phyloP scores from a whole-genome alignment of 140 eudicot species.

The Stevia rebaudiana region DNA sequence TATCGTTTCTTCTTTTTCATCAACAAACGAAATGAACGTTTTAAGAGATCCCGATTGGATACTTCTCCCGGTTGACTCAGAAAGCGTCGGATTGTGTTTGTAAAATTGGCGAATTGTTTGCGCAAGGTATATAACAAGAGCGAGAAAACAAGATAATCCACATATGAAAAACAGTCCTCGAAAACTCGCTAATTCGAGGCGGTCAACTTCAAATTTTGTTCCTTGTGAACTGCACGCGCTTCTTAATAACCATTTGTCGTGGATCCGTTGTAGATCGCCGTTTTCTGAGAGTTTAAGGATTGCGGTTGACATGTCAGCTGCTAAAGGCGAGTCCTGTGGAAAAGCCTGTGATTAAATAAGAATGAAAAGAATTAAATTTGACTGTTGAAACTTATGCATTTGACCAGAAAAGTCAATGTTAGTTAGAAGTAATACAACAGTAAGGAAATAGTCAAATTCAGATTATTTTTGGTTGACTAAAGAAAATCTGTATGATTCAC shows the following conservation, averaged over 20 bases:
- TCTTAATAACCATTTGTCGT: slow-evolving; percentile 71
- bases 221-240: slow-evolving; percentile 68
- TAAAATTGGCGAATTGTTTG: slow-evolving; percentile 29
- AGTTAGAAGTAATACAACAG: not conserved
- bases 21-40: slow-evolving; percentile 54
- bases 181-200: slow-evolving; percentile 62
- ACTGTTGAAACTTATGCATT: not conserved
- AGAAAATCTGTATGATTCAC: not conserved
- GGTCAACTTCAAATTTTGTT: slow-evolving; percentile 48
- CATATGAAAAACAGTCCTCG: slow-evolving; percentile 57
- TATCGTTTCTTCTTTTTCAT: slow-evolving; percentile 57
- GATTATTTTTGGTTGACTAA: not conserved
- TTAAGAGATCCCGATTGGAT: slow-evolving; percentile 40
- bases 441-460: not conserved
- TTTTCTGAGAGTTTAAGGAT: slow-evolving; percentile 62
- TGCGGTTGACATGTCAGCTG: slow-evolving; percentile 80
- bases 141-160: slow-evolving; percentile 54
- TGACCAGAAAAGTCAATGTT: slow-evolving; percentile 13
- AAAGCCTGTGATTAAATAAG: slow-evolving; percentile 47
- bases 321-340: slow-evolving; percentile 70
- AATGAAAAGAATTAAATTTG: not conserved
- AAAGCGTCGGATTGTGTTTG: slow-evolving; percentile 27
- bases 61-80: slow-evolving; percentile 30
- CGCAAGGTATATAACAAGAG: slow-evolving; percentile 46
- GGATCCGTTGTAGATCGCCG: slow-evolving; percentile 82